These are phyloP conservation scores for Closterium sp. DNA, from an alignment of 139 green algal species.

Conservation along the genomic window DNA sequence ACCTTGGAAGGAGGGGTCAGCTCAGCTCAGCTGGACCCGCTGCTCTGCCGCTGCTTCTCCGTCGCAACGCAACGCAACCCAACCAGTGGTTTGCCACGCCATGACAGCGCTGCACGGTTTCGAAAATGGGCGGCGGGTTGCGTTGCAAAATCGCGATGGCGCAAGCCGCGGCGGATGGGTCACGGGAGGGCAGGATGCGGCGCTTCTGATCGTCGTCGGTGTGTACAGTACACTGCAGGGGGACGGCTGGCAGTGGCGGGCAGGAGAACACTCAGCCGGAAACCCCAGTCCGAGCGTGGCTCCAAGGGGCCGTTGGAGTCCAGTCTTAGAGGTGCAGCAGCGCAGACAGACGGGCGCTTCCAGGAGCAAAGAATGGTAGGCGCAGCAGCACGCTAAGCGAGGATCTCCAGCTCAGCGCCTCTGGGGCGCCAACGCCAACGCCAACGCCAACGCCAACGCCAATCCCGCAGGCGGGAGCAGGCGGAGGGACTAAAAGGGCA, in stretches of 20 bases:
- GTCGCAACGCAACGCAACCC: too few relatives aligned
- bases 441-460: neutral
- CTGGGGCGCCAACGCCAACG: neutral
- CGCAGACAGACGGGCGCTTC: too few relatives aligned
- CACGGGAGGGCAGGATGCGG: neutral
- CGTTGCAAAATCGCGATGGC: too few relatives aligned
- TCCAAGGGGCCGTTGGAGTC: too few relatives aligned
- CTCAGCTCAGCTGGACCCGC: too few relatives aligned
- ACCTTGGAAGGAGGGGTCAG: neutral
- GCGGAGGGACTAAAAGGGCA: neutral
- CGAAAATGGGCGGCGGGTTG: neutral
- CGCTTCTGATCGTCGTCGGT: neutral
- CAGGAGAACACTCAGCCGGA: too few relatives aligned
- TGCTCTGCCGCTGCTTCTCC: too few relatives aligned
- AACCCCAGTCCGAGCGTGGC: too few relatives aligned
- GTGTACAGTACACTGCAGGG: neutral
- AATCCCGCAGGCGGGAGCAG: neutral
- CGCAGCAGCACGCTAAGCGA: neutral
- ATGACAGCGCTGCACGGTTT: neutral
- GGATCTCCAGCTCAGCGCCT: neutral
- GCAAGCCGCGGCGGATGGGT: neutral
- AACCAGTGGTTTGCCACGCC: neutral
- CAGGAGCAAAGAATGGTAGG: neutral
- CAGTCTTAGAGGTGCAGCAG: too few relatives aligned
- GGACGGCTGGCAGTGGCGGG: neutral